Conservation (phyloP, 192 early-diverging fungal genomes). For the Phlyctochytrium bullatum region DNA sequence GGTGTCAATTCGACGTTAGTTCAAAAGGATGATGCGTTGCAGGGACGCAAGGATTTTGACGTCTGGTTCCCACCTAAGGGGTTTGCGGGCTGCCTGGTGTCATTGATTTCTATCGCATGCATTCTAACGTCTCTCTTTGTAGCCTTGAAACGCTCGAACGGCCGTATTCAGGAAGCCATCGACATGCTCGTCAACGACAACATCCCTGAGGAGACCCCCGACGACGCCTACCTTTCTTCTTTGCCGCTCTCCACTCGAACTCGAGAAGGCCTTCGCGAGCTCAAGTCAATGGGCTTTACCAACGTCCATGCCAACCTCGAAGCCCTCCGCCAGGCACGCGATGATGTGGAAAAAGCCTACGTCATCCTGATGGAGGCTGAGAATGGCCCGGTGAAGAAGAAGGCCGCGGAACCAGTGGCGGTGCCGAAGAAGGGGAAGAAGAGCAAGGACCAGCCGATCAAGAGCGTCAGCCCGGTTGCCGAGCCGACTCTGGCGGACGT, state of each 20-base stretch:
- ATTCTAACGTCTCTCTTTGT: background rate
- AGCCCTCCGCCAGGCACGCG: background rate
- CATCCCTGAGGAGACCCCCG: background rate
- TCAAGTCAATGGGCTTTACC: background rate
- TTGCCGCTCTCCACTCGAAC: background rate
- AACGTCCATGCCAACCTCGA: background rate
- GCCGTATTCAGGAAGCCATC: conserved; percentile 1
- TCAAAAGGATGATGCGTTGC: too few relatives aligned
- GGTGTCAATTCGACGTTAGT: too few relatives aligned
- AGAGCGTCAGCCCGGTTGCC: background rate
- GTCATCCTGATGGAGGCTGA: background rate
- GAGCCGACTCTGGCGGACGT: background rate
- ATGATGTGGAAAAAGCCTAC: background rate
- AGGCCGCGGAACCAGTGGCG: background rate
- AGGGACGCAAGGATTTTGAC: too few relatives aligned
- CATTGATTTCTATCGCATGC: too few relatives aligned
- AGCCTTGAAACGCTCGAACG: background rate
- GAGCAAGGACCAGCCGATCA: background rate
- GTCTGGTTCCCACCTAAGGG: too few relatives aligned
- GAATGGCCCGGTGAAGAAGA: background rate
- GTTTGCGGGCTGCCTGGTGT: too few relatives aligned
- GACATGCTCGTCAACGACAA: conserved; percentile 2
- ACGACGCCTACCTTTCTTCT: background rate
- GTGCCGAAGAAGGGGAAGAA: background rate
- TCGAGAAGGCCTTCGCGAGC: background rate